Evolutionary conservation across 192 early-diverging fungal genomes (phyloP), one percentile per base, ranked within the genome.

Genomic region (Umbelopsis sp.): DNA sequence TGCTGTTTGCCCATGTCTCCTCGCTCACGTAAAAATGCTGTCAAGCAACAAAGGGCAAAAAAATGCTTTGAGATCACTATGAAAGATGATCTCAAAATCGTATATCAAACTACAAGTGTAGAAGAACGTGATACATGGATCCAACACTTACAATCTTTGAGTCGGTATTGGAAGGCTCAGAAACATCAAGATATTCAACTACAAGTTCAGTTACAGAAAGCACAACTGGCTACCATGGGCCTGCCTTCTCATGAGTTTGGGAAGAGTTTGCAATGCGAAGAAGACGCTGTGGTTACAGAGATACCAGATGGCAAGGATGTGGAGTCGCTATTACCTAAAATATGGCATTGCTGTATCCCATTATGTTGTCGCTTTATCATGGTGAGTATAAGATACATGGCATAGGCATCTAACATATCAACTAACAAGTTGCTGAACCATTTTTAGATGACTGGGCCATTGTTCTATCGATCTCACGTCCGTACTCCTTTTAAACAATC

Each of bases 121-220:
- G 55, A 61, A 2, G 55, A 61, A 35, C 27, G 55, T 35, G 55
- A 61, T 61, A 15, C 33, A 11, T 61, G 55, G 55, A 33, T 61
- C 6, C 25, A 33, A 18, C 21, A 12, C 1, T n/a, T 61, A 25
- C 55, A 61, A 13, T 11, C 27, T 16, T 25, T 61, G 9, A 61
- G 55, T 13, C 33, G 18, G 8, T 61, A 61, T 61, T 61, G 55
- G 55, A 33, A 61, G 25, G 18, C 55, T 35, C 27, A 35, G 16
- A 61, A 61, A 13, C 55, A 35, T 33, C 27, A 33, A 35, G 18
- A 18, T 15, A n/a, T 61, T n/a, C 27, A 16, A n/a, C 27, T 33
- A 9, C 55, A 61, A 61, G 33, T 61, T 1, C 2, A 16, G 4
- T 4, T 16, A 15, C 30, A 61, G 10, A 61, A 61, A 18, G 3